Base-by-base conservation (phyloP, 352 stramenopile genomes). In the Phytophthora quininea region DNA sequence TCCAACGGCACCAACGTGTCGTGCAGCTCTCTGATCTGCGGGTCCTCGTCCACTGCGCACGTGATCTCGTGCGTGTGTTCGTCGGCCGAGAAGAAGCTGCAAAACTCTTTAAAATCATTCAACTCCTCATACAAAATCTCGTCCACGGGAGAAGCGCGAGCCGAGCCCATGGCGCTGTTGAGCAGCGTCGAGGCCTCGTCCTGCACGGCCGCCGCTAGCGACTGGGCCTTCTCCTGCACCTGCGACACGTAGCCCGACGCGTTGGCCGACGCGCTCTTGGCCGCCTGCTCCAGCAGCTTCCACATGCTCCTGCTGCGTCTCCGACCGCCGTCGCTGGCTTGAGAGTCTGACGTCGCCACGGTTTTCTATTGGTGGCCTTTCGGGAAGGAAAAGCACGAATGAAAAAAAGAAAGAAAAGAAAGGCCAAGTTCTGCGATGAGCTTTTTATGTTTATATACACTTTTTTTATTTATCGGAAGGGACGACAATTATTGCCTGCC, bases 81-180 rank as follows among this genome's bases (percentile, higher is more conserved):
- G 10, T 92, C 84, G 38, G 86, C 71, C 40, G 77, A 76, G 64
- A 94, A 96, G 37, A 76, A 73, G 24, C 78, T 67, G 19, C 61
- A 71, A 30, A 96, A 96, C 10, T 71, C 74, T 57, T 90, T 82
- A 61, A 84, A 96, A 42, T 75, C 83, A 0, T 88, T 81, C 15
- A 94, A 69, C 52, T 94, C 88, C 50, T 94, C 88, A 58, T 90
- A 93, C 62, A 93, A 43, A 58, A 96, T 84, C 71, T 96, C 88
- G 56, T 96, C 88, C 40, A 96, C 86, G 4, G 88, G 88, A 14
- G 84, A 84, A 19, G 67, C 66, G 47, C 77, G 79, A 50, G 75
- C 63, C 12, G 73, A 82, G 58, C 83, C 79, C 50, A 94, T 89
- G 53, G 86, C 77, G 49, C 82, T 83, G 43, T 54, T 62, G 30